Conservation (phyloP, 306 rosid species). For the Leucaena leucocephala region DNA sequence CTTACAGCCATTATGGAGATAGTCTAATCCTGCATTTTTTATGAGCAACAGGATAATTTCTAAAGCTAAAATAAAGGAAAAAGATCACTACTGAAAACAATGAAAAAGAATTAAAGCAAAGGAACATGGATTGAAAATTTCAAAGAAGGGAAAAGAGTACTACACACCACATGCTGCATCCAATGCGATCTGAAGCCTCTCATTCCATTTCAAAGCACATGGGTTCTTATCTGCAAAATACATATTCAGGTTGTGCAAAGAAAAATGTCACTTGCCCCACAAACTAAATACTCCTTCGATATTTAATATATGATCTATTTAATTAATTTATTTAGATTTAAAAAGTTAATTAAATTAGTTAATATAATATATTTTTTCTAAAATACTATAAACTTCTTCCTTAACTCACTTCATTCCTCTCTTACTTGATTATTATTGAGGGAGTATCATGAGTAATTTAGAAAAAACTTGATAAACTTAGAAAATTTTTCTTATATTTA, state of each 20-base stretch:
- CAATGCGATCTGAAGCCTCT: conserved; percentile 32
- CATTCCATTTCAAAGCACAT: conserved; percentile 33
- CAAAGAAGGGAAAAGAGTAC: background rate
- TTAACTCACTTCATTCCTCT: no score
- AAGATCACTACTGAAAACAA: no score
- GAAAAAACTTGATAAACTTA: no score
- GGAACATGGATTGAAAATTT: background rate
- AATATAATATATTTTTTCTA: no score
- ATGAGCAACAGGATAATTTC: conserved; percentile 9
- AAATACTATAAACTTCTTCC: no score
- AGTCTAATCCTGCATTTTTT: background rate
- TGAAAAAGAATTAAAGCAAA: background rate
- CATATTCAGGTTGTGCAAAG: background rate
- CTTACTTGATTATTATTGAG: no score
- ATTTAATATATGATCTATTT: no score
- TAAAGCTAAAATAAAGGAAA: background rate
- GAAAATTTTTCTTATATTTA: no score
- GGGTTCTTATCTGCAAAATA: conserved; percentile 16
- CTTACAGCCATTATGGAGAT: background rate
- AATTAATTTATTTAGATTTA: no score
- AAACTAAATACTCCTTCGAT: no score
- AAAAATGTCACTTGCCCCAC: background rate
- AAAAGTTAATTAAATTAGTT: no score
- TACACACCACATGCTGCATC: conserved; percentile 30
- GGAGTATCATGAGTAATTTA: no score